Percentiles rank a stretch among this genome's conserved stretches.
Evolutionary conservation across 2,329 filamentous ascomycete species (phyloP).

Genomic region (Neofusicoccum kwambonambiense): DNA sequence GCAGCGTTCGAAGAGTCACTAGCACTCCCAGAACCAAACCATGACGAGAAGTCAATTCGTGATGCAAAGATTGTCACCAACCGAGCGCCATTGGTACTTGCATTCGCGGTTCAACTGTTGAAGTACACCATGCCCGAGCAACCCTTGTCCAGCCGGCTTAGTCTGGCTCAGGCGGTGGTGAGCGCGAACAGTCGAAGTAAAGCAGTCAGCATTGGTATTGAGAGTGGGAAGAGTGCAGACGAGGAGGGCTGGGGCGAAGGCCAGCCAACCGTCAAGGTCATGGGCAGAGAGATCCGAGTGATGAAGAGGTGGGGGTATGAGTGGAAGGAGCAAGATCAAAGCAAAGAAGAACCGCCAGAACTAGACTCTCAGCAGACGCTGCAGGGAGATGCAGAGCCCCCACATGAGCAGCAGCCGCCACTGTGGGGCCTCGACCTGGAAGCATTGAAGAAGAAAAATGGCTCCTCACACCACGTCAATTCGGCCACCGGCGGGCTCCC

Average conservation of each 20-base stretch:
- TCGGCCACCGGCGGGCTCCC: constrained; percentile 53
- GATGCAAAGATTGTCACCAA: constrained; percentile 67
- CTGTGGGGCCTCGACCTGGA: constrained; percentile 61
- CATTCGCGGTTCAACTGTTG: constrained; percentile 72
- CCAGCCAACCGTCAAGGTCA: constrained; percentile 69
- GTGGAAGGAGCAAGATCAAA: constrained; percentile 39
- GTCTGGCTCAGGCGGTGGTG: constrained; percentile 79
- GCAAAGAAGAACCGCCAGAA: constrained; percentile 11
- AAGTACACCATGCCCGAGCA: constrained; percentile 84
- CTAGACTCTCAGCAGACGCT: constrained; percentile 27
- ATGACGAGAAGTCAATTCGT: constrained; percentile 60
- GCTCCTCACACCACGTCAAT: constrained; percentile 24
- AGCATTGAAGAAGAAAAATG: constrained; percentile 50
- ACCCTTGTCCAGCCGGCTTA: constrained; percentile 77
- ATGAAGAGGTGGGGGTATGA: constrained; percentile 76
- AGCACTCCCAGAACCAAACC: constrained; percentile 54
- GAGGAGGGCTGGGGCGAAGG: constrained; percentile 72
- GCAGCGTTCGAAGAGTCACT: constrained; percentile 64
- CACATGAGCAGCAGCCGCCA: constrained; percentile 43
- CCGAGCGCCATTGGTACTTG: constrained; percentile 76
- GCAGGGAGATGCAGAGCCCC: constrained; percentile 19
- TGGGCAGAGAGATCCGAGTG: constrained; percentile 72
- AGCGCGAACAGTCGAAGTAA: constrained; percentile 77
- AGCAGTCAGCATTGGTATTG: constrained; percentile 71
- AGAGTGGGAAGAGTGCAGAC: constrained; percentile 63